Conservation (phyloP, 768 basidiomycete species). For the Russula olivacea region DNA sequence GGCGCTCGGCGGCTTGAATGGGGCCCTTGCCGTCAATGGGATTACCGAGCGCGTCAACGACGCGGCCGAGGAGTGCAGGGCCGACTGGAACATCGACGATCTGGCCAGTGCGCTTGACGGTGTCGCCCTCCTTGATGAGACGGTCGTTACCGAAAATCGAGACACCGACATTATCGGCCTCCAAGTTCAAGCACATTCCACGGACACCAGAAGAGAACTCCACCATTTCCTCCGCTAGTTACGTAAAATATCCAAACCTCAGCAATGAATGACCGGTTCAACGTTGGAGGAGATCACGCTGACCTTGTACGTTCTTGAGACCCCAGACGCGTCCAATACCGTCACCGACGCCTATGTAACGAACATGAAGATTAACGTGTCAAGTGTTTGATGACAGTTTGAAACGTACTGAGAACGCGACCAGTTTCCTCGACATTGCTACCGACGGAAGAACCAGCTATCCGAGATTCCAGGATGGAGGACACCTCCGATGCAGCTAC, state of each 20-base stretch:
- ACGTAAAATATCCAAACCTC: conserved; percentile 23
- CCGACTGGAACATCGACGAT: conserved; percentile 99
- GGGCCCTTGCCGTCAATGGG: conserved; percentile 99
- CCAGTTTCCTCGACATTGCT: conserved; percentile 99
- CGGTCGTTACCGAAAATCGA: conserved; percentile 98
- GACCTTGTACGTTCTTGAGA: conserved; percentile 96
- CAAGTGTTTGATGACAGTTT: neutral
- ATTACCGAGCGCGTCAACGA: conserved; percentile 99
- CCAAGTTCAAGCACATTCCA: conserved; percentile 99
- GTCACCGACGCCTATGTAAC: conserved; percentile 84
- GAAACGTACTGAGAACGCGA: conserved; percentile 88
- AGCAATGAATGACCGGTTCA: conserved; percentile 21
- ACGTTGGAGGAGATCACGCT: conserved; percentile 25
- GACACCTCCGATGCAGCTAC: conserved; percentile 98
- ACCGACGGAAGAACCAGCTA: conserved; percentile 84
- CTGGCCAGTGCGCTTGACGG: conserved; percentile 99
- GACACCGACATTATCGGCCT: conserved; percentile 99
- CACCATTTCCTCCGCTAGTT: conserved; percentile 98
- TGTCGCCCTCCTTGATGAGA: conserved; percentile 99
- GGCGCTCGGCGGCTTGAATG: conserved; percentile 87
- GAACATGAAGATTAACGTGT: conserved; percentile 28
- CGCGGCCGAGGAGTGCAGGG: conserved; percentile 94
- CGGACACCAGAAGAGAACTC: conserved; percentile 99
- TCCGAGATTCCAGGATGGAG: conserved; percentile 97
- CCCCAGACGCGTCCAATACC: conserved; percentile 99